These are phyloP conservation scores for Kernera saxatilis DNA, from an alignment of 345 rosid genomes.

Conservation along the genomic window DNA sequence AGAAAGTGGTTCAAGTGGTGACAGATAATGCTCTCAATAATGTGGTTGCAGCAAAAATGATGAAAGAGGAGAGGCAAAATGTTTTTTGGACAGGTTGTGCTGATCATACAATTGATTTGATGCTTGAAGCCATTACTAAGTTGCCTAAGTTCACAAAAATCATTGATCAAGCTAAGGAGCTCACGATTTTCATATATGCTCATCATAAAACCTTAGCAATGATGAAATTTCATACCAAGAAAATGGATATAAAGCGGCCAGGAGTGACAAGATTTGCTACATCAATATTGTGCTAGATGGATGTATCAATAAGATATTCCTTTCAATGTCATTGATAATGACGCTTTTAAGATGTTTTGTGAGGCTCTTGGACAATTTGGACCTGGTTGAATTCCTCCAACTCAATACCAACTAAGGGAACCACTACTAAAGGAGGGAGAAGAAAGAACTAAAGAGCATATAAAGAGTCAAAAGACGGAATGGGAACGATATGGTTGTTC, in stretches of 20 bases:
- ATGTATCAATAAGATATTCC: not conserved
- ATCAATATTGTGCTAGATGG: not conserved
- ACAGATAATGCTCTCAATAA: not conserved
- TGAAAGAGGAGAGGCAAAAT: not conserved
- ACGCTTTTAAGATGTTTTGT: not conserved
- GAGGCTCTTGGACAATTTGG: not conserved
- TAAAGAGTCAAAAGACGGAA: not conserved
- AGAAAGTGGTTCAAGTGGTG: not conserved
- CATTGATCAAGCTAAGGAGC: not conserved
- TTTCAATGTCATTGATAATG: constrained; percentile 6
- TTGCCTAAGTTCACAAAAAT: not conserved
- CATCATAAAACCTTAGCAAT: not conserved
- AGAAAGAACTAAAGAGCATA: not conserved
- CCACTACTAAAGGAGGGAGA: not conserved
- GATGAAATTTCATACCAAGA: not conserved
- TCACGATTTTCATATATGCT: not conserved
- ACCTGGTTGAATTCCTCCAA: not conserved
- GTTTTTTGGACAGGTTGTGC: not conserved
- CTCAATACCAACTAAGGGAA: not conserved
- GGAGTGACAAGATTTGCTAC: not conserved
- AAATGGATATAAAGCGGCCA: not conserved
- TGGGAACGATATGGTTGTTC: not conserved
- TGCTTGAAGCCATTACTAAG: not conserved
- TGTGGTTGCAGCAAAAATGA: not conserved
- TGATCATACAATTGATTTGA: not conserved